Percentiles rank a stretch among this genome's conserved stretches.
Evolutionary conservation across 768 basidiomycete species (phyloP).

Genomic region (Kwoniella sp.): DNA sequence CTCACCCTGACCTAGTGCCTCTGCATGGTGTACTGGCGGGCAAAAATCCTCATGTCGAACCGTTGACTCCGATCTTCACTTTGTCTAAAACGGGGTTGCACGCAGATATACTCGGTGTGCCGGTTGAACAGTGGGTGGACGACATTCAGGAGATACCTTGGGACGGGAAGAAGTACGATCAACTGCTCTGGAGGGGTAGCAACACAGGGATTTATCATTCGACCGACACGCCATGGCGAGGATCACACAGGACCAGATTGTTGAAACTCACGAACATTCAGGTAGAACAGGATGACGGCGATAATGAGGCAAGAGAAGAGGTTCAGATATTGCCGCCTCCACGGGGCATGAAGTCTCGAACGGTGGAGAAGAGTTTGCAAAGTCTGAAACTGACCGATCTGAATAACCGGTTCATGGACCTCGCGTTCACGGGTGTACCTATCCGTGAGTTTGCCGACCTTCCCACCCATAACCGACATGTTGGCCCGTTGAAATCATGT

Average conservation of each 20-base stretch:
- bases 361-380: conserved; percentile 2
- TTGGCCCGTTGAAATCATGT: too few species aligned
- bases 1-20: conserved; percentile 22
- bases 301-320: neutral
- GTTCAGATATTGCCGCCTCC: conserved; percentile 8
- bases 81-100: conserved; percentile 30
- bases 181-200: conserved; percentile 51
- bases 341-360: neutral
- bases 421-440: conserved; percentile 24
- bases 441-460: conserved; percentile 14
- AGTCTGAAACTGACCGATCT: neutral
- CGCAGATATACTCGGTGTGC: conserved; percentile 32
- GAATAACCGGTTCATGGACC: conserved; percentile 21
- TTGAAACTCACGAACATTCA: conserved; percentile 28
- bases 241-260: conserved; percentile 47
- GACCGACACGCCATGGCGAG: conserved; percentile 39
- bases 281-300: neutral
- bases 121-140: conserved; percentile 31
- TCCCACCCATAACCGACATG: too few species aligned
- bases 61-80: conserved; percentile 23
- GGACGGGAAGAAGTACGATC: conserved; percentile 37
- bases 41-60: conserved; percentile 16
- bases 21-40: conserved; percentile 26
- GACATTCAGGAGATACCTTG: conserved; percentile 39
- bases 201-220: conserved; percentile 48